Evolutionary conservation across 371 early-diverging fungal genomes (phyloP).

Genomic region (Saksenaea vasiformis): DNA sequence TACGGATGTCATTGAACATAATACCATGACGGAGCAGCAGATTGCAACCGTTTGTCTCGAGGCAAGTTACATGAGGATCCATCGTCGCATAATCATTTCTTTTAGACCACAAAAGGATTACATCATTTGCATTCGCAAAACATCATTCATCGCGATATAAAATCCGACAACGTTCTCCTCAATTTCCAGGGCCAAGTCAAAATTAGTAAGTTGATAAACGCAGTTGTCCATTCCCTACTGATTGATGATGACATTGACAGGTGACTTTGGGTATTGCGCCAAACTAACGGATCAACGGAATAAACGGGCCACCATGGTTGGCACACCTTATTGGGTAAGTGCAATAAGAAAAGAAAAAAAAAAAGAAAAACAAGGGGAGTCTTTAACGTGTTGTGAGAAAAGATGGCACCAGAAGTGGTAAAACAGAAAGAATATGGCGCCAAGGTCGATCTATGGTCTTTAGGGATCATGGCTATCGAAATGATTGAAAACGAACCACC

Average conservation of each 20-base stretch:
- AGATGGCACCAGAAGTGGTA: constrained; percentile 93
- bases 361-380: no score
- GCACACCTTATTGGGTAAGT: constrained; percentile 85
- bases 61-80: constrained; percentile 35
- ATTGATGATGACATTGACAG: background rate
- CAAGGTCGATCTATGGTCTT: constrained; percentile 92
- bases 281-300: constrained; percentile 78
- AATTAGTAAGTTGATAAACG: constrained; percentile 47
- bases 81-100: background rate
- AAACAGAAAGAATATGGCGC: constrained; percentile 87
- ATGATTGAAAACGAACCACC: constrained; percentile 98
- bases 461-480: constrained; percentile 96
- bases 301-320: constrained; percentile 93
- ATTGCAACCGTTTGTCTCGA: constrained; percentile 90
- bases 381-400: no score
- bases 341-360: no score
- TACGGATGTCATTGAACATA: constrained; percentile 94
- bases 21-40: constrained; percentile 85
- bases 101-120: constrained; percentile 64
- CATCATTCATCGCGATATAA: constrained; percentile 77
- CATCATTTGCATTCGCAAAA: constrained; percentile 78
- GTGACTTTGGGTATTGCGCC: constrained; percentile 89
- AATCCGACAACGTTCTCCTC: constrained; percentile 85
- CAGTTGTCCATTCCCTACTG: background rate
- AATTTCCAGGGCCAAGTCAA: constrained; percentile 83